phyloP scores from a whole-genome alignment of 2,329 filamentous ascomycete species.

The Aureobasidium sp. region DNA sequence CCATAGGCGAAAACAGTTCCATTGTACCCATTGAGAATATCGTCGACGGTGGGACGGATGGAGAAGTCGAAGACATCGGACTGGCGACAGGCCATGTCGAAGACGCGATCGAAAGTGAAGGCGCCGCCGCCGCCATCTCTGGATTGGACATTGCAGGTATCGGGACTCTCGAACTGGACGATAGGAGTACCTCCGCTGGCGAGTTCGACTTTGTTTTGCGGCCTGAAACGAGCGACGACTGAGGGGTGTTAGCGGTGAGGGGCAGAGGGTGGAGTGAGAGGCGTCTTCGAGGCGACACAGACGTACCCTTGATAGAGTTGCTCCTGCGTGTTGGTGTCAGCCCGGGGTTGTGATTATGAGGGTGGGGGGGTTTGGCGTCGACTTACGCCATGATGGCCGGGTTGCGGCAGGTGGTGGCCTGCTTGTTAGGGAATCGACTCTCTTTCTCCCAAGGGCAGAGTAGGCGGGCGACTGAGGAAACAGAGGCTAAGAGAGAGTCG shows the following conservation, averaged over 20 bases:
- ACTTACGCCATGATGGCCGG: constrained; percentile 40
- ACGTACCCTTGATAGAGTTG: constrained; percentile 39
- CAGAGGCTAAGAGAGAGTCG: not conserved
- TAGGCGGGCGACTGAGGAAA: not conserved
- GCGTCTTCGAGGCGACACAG: not conserved
- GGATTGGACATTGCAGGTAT: constrained; percentile 82
- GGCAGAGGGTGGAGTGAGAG: not conserved
- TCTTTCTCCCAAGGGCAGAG: not conserved
- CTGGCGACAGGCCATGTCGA: constrained; percentile 87
- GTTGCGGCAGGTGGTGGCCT: constrained; percentile 3
- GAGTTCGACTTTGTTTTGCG: constrained; percentile 91
- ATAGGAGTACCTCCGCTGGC: constrained; percentile 85
- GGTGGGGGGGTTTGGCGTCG: not conserved
- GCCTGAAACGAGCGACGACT: constrained; percentile 96
- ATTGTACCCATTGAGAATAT: constrained; percentile 98
- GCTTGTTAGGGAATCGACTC: not conserved
- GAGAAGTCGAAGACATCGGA: constrained; percentile 97
- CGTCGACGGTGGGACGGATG: constrained; percentile 89
- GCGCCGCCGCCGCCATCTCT: constrained; percentile 64
- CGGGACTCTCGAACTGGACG: constrained; percentile 77
- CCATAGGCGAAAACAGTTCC: constrained; percentile 98
- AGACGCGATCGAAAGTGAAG: constrained; percentile 97
- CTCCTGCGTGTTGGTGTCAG: constrained; percentile 25
- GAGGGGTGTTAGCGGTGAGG: constrained; percentile 32
- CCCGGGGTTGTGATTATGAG: constrained; percentile 8